phyloP scores from a whole-genome alignment of 2,329 filamentous ascomycete species.

The Colletotrichum musae region DNA sequence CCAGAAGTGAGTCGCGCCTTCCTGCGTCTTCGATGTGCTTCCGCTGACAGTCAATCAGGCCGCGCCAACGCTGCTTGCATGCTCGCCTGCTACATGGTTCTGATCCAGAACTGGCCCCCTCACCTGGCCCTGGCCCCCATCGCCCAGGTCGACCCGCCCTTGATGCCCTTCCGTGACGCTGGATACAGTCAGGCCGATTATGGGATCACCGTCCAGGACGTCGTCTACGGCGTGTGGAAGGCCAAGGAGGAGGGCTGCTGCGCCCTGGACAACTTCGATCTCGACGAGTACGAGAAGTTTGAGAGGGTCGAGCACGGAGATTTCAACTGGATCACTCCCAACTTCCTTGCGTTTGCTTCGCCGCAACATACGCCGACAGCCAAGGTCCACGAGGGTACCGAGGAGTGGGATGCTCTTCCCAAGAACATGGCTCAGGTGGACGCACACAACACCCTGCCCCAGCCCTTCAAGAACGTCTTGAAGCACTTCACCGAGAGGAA shows the following conservation, averaged over 20 bases:
- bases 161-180: slow-evolving; percentile 99
- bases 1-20: slow-evolving; percentile 77
- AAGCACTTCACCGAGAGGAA: slow-evolving; percentile 89
- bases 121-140: slow-evolving; percentile 96
- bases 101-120: slow-evolving; percentile 98
- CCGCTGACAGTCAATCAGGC: slow-evolving; percentile 64
- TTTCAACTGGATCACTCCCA: slow-evolving; percentile 98
- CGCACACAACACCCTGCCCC: slow-evolving; percentile 78
- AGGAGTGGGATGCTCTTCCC: slow-evolving; percentile 81
- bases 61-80: slow-evolving; percentile 95
- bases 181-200: slow-evolving; percentile 99
- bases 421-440: slow-evolving; percentile 82
- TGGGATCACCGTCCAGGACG: slow-evolving; percentile 93
- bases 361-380: slow-evolving; percentile 86
- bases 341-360: slow-evolving; percentile 96
- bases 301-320: slow-evolving; percentile 98
- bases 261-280: slow-evolving; percentile 91
- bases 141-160: slow-evolving; percentile 93
- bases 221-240: slow-evolving; percentile 99
- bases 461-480: slow-evolving; percentile 96
- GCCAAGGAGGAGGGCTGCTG: slow-evolving; percentile 96
- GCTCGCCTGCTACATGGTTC: slow-evolving; percentile 97
- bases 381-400: slow-evolving; percentile 79
- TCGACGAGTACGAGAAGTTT: slow-evolving; percentile 96
- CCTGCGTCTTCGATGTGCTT: slow-evolving; percentile 27